These are phyloP conservation scores for Ascochyta lentis DNA, from an alignment of 2,329 filamentous ascomycete genomes.

Conservation along the genomic window DNA sequence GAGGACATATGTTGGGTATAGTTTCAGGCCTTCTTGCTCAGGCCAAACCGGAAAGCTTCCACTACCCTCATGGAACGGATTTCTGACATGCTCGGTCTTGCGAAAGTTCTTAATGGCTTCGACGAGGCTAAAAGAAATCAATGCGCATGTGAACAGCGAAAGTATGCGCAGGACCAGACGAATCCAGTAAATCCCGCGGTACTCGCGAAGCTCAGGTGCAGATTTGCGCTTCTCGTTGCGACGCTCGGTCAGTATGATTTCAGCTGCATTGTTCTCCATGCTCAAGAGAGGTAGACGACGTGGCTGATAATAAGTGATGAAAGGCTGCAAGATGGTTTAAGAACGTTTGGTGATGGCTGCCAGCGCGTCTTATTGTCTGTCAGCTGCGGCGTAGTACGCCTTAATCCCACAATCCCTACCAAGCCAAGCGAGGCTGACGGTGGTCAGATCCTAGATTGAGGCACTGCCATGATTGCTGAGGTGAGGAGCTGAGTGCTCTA, in stretches of 20 bases:
- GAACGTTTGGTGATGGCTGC: background rate
- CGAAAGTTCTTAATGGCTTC: conserved; percentile 15
- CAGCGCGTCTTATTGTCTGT: conserved; percentile 8
- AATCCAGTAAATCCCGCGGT: conserved; percentile 20
- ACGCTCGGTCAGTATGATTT: conserved; percentile 15
- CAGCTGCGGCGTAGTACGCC: conserved; percentile 11
- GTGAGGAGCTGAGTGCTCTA: background rate
- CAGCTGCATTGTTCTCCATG: conserved; percentile 21
- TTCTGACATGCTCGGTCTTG: conserved; percentile 20
- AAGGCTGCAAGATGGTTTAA: background rate
- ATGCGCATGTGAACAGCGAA: conserved; percentile 15
- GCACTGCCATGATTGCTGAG: background rate
- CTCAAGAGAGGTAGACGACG: no score
- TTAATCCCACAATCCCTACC: conserved; percentile 6
- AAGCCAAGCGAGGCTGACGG: conserved; percentile 14
- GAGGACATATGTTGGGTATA: conserved; percentile 23
- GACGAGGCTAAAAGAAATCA: conserved; percentile 18
- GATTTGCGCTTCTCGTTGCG: conserved; percentile 15
- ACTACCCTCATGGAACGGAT: conserved; percentile 23
- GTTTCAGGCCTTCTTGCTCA: conserved; percentile 18
- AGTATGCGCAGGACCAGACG: conserved; percentile 22
- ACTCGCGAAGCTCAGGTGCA: conserved; percentile 16
- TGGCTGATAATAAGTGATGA: no score
- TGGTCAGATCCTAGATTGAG: background rate
- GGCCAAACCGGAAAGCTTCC: conserved; percentile 29